A percentile compares a stretch with the other conserved stretches of the same genome.
Evolutionary conservation across 768 basidiomycete species (phyloP).

Genomic region (Dentipellis fragilis): DNA sequence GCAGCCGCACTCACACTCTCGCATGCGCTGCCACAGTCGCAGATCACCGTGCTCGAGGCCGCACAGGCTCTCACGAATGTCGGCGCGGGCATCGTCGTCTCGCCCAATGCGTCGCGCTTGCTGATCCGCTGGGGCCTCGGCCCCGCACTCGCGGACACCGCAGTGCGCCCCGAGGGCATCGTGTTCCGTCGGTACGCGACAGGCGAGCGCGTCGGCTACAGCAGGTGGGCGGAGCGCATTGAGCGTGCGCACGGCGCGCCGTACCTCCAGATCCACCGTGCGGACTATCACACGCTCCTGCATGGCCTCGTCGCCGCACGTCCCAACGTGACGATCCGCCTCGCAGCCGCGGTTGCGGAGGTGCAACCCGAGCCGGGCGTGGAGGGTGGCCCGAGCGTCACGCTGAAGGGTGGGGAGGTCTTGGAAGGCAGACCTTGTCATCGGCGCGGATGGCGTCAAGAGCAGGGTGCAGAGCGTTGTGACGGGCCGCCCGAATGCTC

Average conservation of each 20-base stretch:
- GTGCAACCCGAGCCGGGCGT: slow-evolving; percentile 21
- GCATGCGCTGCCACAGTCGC: slow-evolving; percentile 25
- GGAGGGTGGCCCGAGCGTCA: slow-evolving; percentile 20
- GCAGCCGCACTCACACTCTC: slow-evolving; percentile 29
- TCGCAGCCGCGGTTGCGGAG: slow-evolving; percentile 22
- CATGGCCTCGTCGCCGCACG: slow-evolving; percentile 21
- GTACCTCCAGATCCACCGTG: slow-evolving; percentile 34
- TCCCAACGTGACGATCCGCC: slow-evolving; percentile 23
- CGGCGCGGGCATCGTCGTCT: slow-evolving; percentile 33
- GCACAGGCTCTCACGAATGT: slow-evolving; percentile 28
- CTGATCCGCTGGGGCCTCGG: slow-evolving; percentile 29
- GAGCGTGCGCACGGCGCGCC: slow-evolving; percentile 25
- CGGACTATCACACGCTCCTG: slow-evolving; percentile 31
- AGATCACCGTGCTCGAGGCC: slow-evolving; percentile 29
- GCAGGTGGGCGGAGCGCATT: slow-evolving; percentile 24
- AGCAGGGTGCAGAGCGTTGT: slow-evolving; percentile 40
- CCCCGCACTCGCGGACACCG: slow-evolving; percentile 19
- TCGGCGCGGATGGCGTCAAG: slow-evolving; percentile 35
- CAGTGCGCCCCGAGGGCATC: slow-evolving; percentile 28
- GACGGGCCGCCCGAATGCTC: slow-evolving; percentile 32
- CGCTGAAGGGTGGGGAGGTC: slow-evolving; percentile 26
- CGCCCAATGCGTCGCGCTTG: slow-evolving; percentile 29
- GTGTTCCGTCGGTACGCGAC: slow-evolving; percentile 26
- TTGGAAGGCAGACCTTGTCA: slow-evolving; percentile 25
- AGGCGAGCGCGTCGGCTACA: slow-evolving; percentile 29